Conservation (phyloP, 2,329 filamentous ascomycete genomes). For the Helotiales sp. region DNA sequence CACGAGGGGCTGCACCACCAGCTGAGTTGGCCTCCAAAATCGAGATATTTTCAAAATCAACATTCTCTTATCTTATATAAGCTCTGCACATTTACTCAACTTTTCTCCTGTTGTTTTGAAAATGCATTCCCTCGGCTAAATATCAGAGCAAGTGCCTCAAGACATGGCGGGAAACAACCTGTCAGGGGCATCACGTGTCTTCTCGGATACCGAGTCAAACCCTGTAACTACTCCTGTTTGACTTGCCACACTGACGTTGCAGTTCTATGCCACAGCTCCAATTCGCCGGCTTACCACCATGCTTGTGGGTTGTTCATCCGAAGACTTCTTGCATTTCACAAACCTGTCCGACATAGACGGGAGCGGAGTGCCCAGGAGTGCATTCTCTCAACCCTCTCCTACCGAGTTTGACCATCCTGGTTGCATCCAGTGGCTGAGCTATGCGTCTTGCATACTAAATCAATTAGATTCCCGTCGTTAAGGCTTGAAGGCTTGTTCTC, state of each 20-base stretch:
- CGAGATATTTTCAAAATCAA: too few species aligned
- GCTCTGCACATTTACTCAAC: too few species aligned
- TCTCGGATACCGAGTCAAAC: neutral
- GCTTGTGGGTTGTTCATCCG: constrained; percentile 15
- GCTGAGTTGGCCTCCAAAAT: too few species aligned
- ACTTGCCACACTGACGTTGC: neutral
- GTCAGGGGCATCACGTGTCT: neutral
- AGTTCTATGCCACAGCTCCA: neutral
- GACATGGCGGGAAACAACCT: neutral
- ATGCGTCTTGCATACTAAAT: neutral
- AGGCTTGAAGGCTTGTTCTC: neutral
- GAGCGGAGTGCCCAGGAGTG: constrained; percentile 3
- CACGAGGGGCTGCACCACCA: neutral
- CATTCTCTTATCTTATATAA: too few species aligned
- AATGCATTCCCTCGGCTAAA: too few species aligned
- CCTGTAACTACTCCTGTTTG: neutral
- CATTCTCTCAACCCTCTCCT: neutral
- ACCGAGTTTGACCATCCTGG: constrained; percentile 5
- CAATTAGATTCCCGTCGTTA: neutral
- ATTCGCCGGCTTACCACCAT: neutral
- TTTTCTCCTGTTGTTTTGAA: too few species aligned
- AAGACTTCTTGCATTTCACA: constrained; percentile 16
- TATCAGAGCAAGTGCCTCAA: neutral
- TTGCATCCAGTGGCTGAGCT: constrained; percentile 7
- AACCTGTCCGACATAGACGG: constrained; percentile 3